phyloP scores from a whole-genome alignment of 805 yeast genomes.

The Sporopachydermia quercuum region DNA sequence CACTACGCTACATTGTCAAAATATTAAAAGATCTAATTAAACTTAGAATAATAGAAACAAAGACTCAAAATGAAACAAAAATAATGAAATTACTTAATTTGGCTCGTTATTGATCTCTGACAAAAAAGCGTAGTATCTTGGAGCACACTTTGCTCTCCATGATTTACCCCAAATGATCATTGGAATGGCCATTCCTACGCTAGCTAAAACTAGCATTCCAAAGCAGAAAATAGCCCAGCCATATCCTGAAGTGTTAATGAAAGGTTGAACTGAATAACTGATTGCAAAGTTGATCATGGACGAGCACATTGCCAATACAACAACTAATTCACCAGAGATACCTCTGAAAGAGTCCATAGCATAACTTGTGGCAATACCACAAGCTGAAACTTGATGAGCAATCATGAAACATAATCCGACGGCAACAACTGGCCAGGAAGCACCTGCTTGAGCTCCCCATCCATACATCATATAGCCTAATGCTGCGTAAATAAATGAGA shows the following conservation, averaged over 20 bases:
- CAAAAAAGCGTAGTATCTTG: slow-evolving; percentile 7
- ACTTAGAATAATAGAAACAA: too few species aligned
- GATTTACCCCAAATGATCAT: slow-evolving; percentile 44
- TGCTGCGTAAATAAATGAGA: slow-evolving; percentile 45
- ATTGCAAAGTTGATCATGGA: slow-evolving; percentile 50
- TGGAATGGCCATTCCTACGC: slow-evolving; percentile 33
- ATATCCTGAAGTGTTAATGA: slow-evolving; percentile 44
- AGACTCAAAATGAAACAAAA: too few species aligned
- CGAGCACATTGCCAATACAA: slow-evolving; percentile 32
- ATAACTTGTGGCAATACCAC: slow-evolving; percentile 55
- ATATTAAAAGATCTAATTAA: too few species aligned
- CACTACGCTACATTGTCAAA: too few species aligned
- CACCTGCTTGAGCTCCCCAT: slow-evolving; percentile 41
- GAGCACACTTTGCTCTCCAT: slow-evolving; percentile 15
- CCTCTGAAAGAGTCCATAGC: slow-evolving; percentile 58
- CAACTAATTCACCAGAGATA: slow-evolving; percentile 57
- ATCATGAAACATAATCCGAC: slow-evolving; percentile 52
- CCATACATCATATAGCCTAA: slow-evolving; percentile 52
- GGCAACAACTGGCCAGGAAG: slow-evolving; percentile 40
- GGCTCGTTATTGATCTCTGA: slow-evolving; percentile 5
- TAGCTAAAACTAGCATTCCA: slow-evolving; percentile 23
- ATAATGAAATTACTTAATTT: too few species aligned
- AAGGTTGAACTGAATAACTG: slow-evolving; percentile 40
- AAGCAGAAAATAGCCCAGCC: slow-evolving; percentile 38
- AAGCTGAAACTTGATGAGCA: slow-evolving; percentile 55